phyloP scores from a whole-genome alignment of 1,284 basidiomycete species.

The Marasmius tenuissimus region DNA sequence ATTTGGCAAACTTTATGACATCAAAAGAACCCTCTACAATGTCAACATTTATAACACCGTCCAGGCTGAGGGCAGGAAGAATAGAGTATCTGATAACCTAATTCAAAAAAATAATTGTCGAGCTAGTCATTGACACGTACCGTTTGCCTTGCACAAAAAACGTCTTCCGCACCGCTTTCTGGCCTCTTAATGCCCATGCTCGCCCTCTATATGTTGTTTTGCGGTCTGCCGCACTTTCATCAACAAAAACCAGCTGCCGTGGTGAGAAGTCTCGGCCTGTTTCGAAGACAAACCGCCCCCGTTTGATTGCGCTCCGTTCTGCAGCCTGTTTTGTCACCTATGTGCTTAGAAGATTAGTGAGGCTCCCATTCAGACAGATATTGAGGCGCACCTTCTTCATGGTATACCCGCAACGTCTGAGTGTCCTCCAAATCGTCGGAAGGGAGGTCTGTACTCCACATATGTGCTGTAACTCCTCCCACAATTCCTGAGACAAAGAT shows the following conservation, averaged over 20 bases:
- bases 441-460: not conserved
- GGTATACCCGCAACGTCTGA: slow-evolving; percentile 15
- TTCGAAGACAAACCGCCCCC: slow-evolving; percentile 2
- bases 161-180: slow-evolving; percentile 12
- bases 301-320: slow-evolving; percentile 5
- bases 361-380: not conserved
- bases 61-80: slow-evolving; percentile 29
- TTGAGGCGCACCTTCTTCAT: slow-evolving; percentile 18
- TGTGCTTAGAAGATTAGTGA: not conserved
- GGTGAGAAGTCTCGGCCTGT: slow-evolving; percentile 3
- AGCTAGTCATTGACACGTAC: slow-evolving; percentile 18
- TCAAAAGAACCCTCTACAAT: slow-evolving; percentile 27
- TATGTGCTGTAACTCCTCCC: no score
- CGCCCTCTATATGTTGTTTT: slow-evolving; percentile 14
- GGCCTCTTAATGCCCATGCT: slow-evolving; percentile 24
- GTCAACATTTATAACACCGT: slow-evolving; percentile 24
- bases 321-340: slow-evolving; percentile 8
- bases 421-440: slow-evolving; percentile 14
- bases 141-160: slow-evolving; percentile 25
- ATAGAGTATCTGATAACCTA: slow-evolving; percentile 29
- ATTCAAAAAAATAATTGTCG: slow-evolving; percentile 16
- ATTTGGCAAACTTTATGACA: slow-evolving; percentile 19
- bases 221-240: slow-evolving; percentile 17
- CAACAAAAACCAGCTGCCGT: slow-evolving; percentile 14
- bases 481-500: no score